phyloP scores from a whole-genome alignment of 148 eudicot genomes.

The Fagopyrum esculentum region DNA sequence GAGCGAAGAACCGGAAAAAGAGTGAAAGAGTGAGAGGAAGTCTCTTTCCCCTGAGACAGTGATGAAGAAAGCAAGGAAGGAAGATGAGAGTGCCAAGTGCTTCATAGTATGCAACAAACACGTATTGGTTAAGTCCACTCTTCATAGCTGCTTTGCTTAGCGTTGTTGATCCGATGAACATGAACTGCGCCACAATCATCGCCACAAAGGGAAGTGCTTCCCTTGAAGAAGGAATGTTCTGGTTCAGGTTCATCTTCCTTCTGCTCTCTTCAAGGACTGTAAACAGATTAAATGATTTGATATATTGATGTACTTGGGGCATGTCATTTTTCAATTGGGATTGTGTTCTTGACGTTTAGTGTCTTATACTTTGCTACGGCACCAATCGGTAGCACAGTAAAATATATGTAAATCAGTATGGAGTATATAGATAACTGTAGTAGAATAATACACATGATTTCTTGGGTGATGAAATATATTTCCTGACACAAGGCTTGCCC shows the following conservation, averaged over 20 bases:
- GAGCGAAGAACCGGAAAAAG: not conserved
- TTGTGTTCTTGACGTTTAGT: not conserved
- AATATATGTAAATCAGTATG: not conserved
- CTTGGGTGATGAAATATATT: not conserved
- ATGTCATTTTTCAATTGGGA: no score
- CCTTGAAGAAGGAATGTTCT: no score
- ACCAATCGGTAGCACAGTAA: not conserved
- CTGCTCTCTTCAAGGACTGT: not conserved
- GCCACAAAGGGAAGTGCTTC: not conserved
- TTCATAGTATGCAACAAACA: not conserved
- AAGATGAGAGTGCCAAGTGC: not conserved
- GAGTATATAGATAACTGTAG: not conserved
- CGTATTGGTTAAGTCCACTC: not conserved
- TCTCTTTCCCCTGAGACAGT: not conserved
- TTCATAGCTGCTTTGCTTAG: not conserved
- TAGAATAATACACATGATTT: not conserved
- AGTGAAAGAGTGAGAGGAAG: constrained; percentile 6
- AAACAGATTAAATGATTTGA: no score
- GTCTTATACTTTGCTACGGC: not conserved
- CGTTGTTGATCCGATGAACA: not conserved
- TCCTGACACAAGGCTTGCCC: constrained; percentile 16
- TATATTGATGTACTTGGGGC: no score
- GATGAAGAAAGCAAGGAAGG: not conserved
- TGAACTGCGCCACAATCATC: not conserved
- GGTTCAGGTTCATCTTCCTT: not conserved